These are phyloP conservation scores for Pseudodiploospora longispora DNA, from an alignment of 2,329 filamentous ascomycete species.

Conservation along the genomic window DNA sequence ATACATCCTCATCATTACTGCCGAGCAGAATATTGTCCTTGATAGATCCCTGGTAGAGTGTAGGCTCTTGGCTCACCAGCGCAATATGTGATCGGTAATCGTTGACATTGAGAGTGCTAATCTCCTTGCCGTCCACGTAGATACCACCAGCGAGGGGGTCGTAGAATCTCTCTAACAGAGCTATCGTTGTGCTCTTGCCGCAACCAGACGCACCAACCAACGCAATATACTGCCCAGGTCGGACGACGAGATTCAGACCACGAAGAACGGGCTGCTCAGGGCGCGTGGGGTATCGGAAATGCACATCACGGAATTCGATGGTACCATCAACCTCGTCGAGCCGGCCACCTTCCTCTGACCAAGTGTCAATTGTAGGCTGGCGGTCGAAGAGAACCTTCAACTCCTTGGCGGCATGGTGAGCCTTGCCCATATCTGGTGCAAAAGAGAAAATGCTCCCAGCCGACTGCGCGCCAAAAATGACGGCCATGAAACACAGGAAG, in stretches of 20 bases:
- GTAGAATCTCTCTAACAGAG: conserved; percentile 88
- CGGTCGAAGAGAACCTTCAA: conserved; percentile 81
- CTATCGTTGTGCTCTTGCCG: conserved; percentile 90
- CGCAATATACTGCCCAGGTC: conserved; percentile 76
- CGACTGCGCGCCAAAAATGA: conserved; percentile 89
- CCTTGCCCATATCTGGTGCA: conserved; percentile 88
- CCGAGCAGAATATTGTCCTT: conserved; percentile 85
- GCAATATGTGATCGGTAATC: conserved; percentile 78
- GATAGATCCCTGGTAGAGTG: conserved; percentile 87
- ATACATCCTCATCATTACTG: conserved; percentile 55
- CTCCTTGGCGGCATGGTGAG: conserved; percentile 71
- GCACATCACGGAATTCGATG: conserved; percentile 85
- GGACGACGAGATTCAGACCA: conserved; percentile 68
- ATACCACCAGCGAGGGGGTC: conserved; percentile 79
- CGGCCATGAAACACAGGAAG: conserved; percentile 80
- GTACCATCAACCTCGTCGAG: conserved; percentile 61
- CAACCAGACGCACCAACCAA: conserved; percentile 89
- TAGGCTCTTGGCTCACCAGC: conserved; percentile 90
- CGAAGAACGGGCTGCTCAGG: conserved; percentile 85
- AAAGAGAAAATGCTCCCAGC: conserved; percentile 86
- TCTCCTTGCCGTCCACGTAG: conserved; percentile 75
- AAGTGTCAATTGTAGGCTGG: conserved; percentile 72
- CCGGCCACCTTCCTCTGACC: conserved; percentile 62
- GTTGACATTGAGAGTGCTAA: conserved; percentile 73
- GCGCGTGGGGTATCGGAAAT: conserved; percentile 89